Conservation (phyloP, 2,329 filamentous ascomycete species). For the Thelonectria olida region DNA sequence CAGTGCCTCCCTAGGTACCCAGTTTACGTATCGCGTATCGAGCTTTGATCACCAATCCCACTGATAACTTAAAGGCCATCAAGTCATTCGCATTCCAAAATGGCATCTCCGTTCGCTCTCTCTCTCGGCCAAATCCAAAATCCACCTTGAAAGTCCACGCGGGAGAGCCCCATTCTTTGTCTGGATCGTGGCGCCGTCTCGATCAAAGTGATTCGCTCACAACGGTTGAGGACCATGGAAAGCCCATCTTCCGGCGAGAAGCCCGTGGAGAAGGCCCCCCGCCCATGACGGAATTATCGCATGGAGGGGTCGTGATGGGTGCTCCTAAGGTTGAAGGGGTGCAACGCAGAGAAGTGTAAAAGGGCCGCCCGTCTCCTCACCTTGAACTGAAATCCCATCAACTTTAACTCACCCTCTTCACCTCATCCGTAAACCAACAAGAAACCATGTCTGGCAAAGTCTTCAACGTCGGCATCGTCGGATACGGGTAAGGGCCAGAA, state of each 20-base stretch:
- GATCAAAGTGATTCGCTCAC: conserved; percentile 13
- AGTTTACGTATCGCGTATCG: no score
- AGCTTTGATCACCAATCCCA: neutral
- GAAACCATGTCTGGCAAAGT: conserved; percentile 49
- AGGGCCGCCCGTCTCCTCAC: neutral
- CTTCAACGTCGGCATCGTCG: conserved; percentile 61
- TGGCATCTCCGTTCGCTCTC: conserved; percentile 8
- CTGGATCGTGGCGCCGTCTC: conserved; percentile 26
- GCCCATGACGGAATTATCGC: conserved; percentile 35
- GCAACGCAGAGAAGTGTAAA: neutral
- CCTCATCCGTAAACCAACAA: conserved; percentile 6
- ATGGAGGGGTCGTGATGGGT: conserved; percentile 19
- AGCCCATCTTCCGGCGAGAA: conserved; percentile 21
- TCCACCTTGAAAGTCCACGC: conserved; percentile 22
- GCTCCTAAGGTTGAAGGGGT: neutral
- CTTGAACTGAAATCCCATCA: neutral
- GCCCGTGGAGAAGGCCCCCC: conserved; percentile 33
- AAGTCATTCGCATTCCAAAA: neutral
- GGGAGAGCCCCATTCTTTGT: conserved; percentile 12
- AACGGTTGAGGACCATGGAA: conserved; percentile 1
- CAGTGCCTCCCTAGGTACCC: no score
- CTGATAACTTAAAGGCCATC: neutral
- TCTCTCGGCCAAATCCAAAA: conserved; percentile 40
- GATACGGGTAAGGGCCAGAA: conserved; percentile 58
- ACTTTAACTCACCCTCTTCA: neutral